phyloP scores from a whole-genome alignment of 805 yeast genomes.

The Dipodascus albidus region DNA sequence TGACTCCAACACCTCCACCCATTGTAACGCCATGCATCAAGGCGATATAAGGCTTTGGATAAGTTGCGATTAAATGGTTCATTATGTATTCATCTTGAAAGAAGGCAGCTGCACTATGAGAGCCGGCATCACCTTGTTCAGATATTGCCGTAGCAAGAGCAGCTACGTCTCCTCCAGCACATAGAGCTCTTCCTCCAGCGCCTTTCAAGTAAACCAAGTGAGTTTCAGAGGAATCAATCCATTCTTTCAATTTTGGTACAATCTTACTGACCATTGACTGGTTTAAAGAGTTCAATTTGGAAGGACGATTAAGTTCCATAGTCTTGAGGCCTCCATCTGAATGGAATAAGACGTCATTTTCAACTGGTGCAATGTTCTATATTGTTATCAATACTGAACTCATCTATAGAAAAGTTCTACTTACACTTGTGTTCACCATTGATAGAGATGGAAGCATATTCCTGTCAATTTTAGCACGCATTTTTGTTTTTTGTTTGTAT shows the following conservation, averaged over 20 bases:
- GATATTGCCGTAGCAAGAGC: conserved; percentile 41
- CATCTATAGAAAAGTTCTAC: neutral
- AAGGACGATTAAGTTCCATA: conserved; percentile 66
- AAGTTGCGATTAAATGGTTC: conserved; percentile 71
- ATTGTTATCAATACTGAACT: conserved; percentile 1
- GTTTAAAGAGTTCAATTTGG: conserved; percentile 76
- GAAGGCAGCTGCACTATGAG: conserved; percentile 45
- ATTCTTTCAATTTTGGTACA: conserved; percentile 64
- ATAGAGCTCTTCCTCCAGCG: conserved; percentile 51
- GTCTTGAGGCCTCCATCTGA: conserved; percentile 57
- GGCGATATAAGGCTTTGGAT: conserved; percentile 75
- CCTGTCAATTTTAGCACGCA: conserved; percentile 22
- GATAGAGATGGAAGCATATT: conserved; percentile 14
- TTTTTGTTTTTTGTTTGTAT: neutral
- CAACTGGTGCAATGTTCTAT: conserved; percentile 5
- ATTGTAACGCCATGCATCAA: conserved; percentile 85
- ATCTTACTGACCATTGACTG: conserved; percentile 63
- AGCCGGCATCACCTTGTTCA: conserved; percentile 34
- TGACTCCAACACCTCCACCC: conserved; percentile 96
- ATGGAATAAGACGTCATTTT: conserved; percentile 51
- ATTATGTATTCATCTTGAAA: conserved; percentile 74
- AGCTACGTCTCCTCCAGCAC: conserved; percentile 96
- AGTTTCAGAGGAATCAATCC: conserved; percentile 53
- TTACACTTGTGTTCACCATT: conserved; percentile 4
- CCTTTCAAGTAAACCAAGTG: conserved; percentile 60